Evolutionary conservation across 2,329 filamentous ascomycete genomes (phyloP).

Genomic region (Chrysosporium keratinophilum): DNA sequence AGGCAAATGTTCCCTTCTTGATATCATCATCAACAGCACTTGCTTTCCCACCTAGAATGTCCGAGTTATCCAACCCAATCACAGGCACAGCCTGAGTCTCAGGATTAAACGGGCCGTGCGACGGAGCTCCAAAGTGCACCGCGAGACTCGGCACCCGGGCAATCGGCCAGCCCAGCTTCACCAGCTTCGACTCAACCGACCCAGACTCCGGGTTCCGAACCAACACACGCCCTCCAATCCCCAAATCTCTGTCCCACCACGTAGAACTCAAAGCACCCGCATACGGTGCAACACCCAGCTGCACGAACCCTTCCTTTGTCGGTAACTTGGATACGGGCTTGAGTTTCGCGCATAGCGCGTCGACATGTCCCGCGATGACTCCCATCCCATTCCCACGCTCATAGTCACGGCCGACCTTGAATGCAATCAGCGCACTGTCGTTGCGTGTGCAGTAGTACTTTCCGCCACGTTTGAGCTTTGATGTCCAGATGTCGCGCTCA

Average conservation of each 20-base stretch:
- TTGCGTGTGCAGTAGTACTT: constrained; percentile 87
- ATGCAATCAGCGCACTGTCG: constrained; percentile 74
- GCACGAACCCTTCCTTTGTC: constrained; percentile 73
- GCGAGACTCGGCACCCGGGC: constrained; percentile 85
- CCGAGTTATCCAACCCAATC: constrained; percentile 72
- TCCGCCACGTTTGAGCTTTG: constrained; percentile 62
- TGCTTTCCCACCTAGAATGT: constrained; percentile 33
- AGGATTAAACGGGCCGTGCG: constrained; percentile 59
- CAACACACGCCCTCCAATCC: constrained; percentile 79
- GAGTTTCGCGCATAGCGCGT: constrained; percentile 78
- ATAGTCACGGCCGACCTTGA: constrained; percentile 70
- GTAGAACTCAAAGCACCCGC: constrained; percentile 77
- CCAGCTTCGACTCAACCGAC: constrained; percentile 70
- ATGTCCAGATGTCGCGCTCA: constrained; percentile 66
- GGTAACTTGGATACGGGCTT: constrained; percentile 83
- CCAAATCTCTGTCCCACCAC: constrained; percentile 95
- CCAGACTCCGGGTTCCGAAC: constrained; percentile 61
- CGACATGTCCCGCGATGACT: constrained; percentile 85
- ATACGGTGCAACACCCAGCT: constrained; percentile 87
- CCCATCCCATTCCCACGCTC: constrained; percentile 74
- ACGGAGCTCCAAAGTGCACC: constrained; percentile 76
- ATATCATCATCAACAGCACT: constrained; percentile 16
- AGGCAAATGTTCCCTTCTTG: constrained; percentile 57
- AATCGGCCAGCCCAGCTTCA: constrained; percentile 91
- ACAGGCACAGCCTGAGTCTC: constrained; percentile 94